Percentiles rank a stretch among this genome's conserved stretches.
Conservation (phyloP, 345 rosid species). For the Ricinus communis region DNA sequence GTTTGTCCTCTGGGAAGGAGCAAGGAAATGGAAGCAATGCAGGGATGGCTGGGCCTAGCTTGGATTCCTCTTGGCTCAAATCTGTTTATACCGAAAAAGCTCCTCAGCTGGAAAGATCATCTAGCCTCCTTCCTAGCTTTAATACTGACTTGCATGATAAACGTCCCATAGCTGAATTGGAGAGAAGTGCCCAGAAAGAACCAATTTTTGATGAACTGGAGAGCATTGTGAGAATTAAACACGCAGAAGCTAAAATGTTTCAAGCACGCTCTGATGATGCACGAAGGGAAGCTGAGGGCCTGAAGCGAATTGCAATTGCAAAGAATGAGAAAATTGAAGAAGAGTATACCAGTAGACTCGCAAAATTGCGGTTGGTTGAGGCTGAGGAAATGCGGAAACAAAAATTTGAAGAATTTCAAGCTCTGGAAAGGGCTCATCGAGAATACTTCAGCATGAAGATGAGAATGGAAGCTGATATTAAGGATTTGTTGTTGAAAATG, state of each 20-base stretch:
- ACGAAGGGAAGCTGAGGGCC: conserved; percentile 80
- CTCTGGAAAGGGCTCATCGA: conserved; percentile 68
- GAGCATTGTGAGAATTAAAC: conserved; percentile 79
- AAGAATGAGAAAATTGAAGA: conserved; percentile 80
- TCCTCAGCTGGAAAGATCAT: conserved; percentile 53
- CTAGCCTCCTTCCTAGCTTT: conserved; percentile 49
- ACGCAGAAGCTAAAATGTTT: conserved; percentile 89
- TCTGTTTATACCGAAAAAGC: conserved; percentile 56
- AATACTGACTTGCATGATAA: conserved; percentile 51
- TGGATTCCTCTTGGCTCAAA: conserved; percentile 57
- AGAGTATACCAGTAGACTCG: conserved; percentile 54
- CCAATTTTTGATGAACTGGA: conserved; percentile 84
- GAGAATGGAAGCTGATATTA: conserved; percentile 93
- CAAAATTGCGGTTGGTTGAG: conserved; percentile 62
- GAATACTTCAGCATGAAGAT: conserved; percentile 75
- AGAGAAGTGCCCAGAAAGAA: conserved; percentile 46
- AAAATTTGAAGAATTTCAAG: conserved; percentile 67
- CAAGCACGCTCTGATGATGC: conserved; percentile 90
- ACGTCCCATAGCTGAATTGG: conserved; percentile 41
- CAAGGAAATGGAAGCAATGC: conserved; percentile 51
- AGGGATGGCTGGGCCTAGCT: conserved; percentile 46
- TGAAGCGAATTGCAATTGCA: conserved; percentile 69
- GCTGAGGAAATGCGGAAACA: conserved; percentile 62
- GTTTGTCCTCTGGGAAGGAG: conserved; percentile 46
- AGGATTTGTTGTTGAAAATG: conserved; percentile 74